A percentile compares a stretch with the other conserved stretches of the same genome.
These are phyloP conservation scores for Thermothielavioides terrestris DNA, from an alignment of 495 filamentous ascomycete species.

Conservation along the genomic window DNA sequence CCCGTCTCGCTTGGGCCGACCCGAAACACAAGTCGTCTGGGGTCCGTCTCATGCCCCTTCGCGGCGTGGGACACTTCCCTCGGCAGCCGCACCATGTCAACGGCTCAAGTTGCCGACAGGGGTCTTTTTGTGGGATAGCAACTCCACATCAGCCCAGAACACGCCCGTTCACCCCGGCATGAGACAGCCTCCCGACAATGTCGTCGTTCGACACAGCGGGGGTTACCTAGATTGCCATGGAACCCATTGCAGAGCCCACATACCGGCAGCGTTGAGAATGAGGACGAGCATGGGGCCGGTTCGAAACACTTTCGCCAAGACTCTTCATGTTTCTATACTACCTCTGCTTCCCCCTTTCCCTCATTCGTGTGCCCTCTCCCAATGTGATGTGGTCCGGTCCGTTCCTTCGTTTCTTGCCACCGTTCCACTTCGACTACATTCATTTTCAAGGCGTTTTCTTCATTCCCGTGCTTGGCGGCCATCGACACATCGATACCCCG, in stretches of 20 bases:
- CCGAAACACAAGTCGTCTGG: slow-evolving; percentile 31
- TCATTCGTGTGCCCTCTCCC: slow-evolving; percentile 3
- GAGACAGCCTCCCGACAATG: slow-evolving; percentile 5
- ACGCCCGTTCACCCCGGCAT: neutral
- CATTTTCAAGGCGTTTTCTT: slow-evolving; percentile 4
- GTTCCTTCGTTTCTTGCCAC: slow-evolving; percentile 12
- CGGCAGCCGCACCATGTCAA: slow-evolving; percentile 17
- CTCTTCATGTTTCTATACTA: slow-evolving; percentile 8
- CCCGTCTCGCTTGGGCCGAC: slow-evolving; percentile 26
- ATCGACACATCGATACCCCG: slow-evolving; percentile 5
- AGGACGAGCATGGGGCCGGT: neutral
- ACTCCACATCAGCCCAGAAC: slow-evolving; percentile 7
- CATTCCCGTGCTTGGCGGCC: slow-evolving; percentile 7
- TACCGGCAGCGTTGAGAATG: neutral
- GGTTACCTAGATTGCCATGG: slow-evolving; percentile 1
- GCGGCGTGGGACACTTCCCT: slow-evolving; percentile 12
- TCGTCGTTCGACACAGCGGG: neutral
- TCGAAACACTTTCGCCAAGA: slow-evolving; percentile 7
- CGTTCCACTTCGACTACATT: slow-evolving; percentile 1
- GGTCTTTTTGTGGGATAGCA: neutral
- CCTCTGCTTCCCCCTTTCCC: slow-evolving; percentile 2
- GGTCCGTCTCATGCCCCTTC: slow-evolving; percentile 27
- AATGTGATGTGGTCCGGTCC: slow-evolving; percentile 6
- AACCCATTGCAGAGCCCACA: too few species aligned
- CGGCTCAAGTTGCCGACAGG: slow-evolving; percentile 5